Base-by-base conservation (phyloP, 2,329 filamentous ascomycete species). In the Trichoderma guizhouense region DNA sequence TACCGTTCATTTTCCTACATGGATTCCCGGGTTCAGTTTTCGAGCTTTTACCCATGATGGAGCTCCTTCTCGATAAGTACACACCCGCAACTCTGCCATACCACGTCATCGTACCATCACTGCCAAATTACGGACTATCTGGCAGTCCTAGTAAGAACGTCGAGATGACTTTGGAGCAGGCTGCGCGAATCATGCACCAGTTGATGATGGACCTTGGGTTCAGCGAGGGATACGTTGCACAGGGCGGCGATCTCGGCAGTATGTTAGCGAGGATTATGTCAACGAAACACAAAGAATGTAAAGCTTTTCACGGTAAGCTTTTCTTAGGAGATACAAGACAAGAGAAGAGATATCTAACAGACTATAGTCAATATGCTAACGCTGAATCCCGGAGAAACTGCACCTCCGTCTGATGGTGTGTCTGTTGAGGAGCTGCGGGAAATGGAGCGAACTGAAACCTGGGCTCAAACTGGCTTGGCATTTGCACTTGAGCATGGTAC, bases 31-130 rank as follows among this genome's bases (percentile, higher is more conserved):
- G n/a, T 51, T 51, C 43, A 0, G 18, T 51, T 72, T 76, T 87
- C 1, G 89, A 90, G 74, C 90, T 90, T 75, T 75, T 90, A 1
- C 83, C 83, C 1, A 79, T 88, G 11, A 76, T 90, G 63, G 76
- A 82, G 1, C 47, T 86, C 4, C 78, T 90, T 3, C 76, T 78
- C 26, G 75, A 81, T 3, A 84, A 84, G 69, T 89, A 89, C 76
- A 82, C 83, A 0, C 82, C 86, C 0, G 79, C 84, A 0, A 81
- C 79, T 0, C 79, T 90, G 11, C 88, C 88, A 0, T 90, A 87
- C 76, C 87, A 90, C 73, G 77, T 90, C 53, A 83, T 90, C 51
- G 84, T 86, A 0, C 88, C 88, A 0, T 87, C 43, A 9, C 43
- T 51, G 8, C 43, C 43, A n/a, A 51, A 21, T n/a, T 51, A 51